Percentiles rank a stretch among this genome's conserved stretches.
Conservation (phyloP, 768 basidiomycete genomes). For the Suillus occidentalis region DNA sequence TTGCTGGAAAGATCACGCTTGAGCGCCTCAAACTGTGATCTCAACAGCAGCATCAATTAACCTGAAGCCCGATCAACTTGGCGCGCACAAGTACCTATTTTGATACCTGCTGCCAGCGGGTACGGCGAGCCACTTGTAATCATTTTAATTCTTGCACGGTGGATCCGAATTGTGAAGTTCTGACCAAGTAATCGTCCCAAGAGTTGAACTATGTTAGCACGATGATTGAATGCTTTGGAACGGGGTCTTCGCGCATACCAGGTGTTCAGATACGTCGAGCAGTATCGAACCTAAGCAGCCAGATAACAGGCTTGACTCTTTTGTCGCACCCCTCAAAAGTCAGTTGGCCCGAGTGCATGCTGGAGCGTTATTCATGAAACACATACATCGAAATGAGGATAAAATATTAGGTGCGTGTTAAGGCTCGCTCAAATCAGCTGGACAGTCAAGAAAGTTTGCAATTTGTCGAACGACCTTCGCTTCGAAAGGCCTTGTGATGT, state of each 20-base stretch:
- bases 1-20: background rate
- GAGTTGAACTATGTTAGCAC: background rate
- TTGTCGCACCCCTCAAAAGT: background rate
- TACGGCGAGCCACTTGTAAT: background rate
- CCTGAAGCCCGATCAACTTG: background rate
- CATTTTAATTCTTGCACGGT: background rate
- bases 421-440: constrained; percentile 17
- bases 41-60: background rate
- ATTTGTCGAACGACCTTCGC: constrained; percentile 27
- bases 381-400: constrained; percentile 21
- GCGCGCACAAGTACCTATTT: background rate
- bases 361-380: background rate
- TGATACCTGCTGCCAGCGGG: background rate
- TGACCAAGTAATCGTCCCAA: background rate
- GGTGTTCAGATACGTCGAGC: background rate
- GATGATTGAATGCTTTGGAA: background rate
- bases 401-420: constrained; percentile 17
- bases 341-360: background rate
- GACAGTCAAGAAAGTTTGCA: constrained; percentile 18
- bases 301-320: background rate
- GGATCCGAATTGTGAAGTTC: background rate
- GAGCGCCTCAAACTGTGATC: background rate
- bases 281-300: constrained; percentile 9
- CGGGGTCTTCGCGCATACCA: background rate
- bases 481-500: constrained; percentile 38